These are phyloP conservation scores for Blastobotrys niveus DNA, from an alignment of 1,139 yeast genomes.

Conservation along the genomic window DNA sequence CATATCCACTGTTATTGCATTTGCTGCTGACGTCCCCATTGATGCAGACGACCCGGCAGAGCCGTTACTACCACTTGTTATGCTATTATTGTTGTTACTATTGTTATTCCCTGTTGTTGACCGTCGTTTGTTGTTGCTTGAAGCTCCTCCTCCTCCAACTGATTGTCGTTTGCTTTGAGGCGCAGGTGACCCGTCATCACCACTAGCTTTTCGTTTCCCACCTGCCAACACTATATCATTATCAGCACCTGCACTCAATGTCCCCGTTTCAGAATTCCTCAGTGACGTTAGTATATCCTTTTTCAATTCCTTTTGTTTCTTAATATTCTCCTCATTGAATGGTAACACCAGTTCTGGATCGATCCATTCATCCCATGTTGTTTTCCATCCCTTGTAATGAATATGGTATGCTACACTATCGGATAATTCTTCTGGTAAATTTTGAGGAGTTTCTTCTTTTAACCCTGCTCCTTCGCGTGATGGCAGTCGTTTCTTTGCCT, in stretches of 20 bases:
- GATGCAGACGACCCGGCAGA: constrained; percentile 37
- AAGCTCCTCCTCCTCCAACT: not conserved
- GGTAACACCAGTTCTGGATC: constrained; percentile 60
- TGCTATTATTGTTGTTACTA: not conserved
- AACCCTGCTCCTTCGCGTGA: constrained; percentile 35
- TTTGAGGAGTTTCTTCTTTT: constrained; percentile 28
- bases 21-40: too few relatives aligned
- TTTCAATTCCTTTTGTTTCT: constrained; percentile 58
- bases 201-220: constrained; percentile 1
- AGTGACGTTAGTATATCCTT: constrained; percentile 42
- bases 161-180: not conserved
- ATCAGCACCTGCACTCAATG: constrained; percentile 4
- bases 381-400: constrained; percentile 94
- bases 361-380: constrained; percentile 98
- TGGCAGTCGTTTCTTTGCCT: constrained; percentile 31
- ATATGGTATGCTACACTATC: constrained; percentile 51
- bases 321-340: constrained; percentile 61
- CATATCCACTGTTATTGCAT: too few relatives aligned
- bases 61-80: not conserved
- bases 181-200: constrained; percentile 4
- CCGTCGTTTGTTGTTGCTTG: not conserved
- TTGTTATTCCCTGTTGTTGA: constrained; percentile 24
- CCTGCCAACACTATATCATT: constrained; percentile 9
- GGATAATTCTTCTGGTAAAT: constrained; percentile 43
- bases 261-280: constrained; percentile 17